Evolutionary conservation across 2,329 filamentous ascomycete species (phyloP).

Genomic region (Acephala macrosclerotiorum): DNA sequence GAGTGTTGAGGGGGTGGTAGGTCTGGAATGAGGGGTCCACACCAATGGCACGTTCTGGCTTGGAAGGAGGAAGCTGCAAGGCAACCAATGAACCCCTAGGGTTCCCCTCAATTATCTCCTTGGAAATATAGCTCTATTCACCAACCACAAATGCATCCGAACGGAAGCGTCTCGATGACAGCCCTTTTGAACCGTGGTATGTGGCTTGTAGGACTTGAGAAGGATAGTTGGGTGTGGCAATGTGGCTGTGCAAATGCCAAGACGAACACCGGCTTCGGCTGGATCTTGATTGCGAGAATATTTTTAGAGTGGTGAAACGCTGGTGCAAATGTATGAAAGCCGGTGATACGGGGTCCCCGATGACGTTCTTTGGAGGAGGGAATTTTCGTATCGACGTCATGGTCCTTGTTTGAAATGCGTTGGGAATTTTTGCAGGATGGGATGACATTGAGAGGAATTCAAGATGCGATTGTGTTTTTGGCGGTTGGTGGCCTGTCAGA

Average conservation of each 20-base stretch:
- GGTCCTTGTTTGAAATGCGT: neutral
- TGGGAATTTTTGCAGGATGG: neutral
- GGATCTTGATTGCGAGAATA: neutral
- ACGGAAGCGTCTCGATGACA: neutral
- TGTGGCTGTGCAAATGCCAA: slow-evolving; percentile 11
- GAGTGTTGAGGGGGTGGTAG: too few relatives aligned
- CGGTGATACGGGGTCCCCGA: slow-evolving; percentile 4
- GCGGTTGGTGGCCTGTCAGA: too few relatives aligned
- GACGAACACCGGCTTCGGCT: neutral
- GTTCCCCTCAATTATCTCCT: slow-evolving; percentile 3
- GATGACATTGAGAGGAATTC: neutral
- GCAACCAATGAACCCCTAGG: neutral
- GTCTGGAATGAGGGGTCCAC: neutral
- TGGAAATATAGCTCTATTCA: neutral
- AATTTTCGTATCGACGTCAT: slow-evolving; percentile 6
- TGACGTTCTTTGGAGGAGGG: neutral
- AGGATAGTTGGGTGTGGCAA: too few relatives aligned
- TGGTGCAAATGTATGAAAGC: neutral
- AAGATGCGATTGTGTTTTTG: slow-evolving; percentile 2
- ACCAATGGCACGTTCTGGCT: neutral
- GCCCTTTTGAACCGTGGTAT: neutral
- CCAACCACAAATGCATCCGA: neutral
- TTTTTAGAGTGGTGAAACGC: slow-evolving; percentile 10
- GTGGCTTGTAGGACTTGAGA: neutral
- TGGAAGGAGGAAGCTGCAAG: neutral